Conservation (phyloP, 495 filamentous ascomycete species). For the Xylaria sp. region DNA sequence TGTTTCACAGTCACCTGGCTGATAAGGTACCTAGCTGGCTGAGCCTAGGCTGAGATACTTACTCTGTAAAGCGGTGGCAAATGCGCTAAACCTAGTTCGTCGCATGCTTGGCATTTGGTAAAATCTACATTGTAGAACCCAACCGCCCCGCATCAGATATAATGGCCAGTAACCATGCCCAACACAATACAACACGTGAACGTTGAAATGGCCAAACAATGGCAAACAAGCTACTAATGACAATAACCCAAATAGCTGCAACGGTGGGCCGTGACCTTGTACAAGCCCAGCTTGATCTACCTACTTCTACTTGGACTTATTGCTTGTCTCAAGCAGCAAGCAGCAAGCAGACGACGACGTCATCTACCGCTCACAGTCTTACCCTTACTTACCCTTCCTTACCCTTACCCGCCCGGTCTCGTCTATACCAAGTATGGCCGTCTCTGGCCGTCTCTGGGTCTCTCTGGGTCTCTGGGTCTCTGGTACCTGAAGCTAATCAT, state of each 20-base stretch:
- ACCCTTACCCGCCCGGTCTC: conserved; percentile 1
- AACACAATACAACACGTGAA: conserved; percentile 12
- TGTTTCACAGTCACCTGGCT: too few species aligned
- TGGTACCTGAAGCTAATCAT: conserved; percentile 18
- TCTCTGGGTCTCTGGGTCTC: neutral
- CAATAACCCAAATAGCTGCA: neutral
- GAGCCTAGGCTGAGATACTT: too few species aligned
- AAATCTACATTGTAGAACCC: too few species aligned
- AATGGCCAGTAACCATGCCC: conserved; percentile 9
- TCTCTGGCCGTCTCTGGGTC: neutral
- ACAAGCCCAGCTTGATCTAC: neutral
- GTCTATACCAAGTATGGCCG: neutral
- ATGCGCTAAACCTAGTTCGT: too few species aligned
- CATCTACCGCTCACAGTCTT: conserved; percentile 3
- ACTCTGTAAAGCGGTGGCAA: too few species aligned
- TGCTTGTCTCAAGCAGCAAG: conserved; percentile 3
- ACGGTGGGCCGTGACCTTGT: neutral
- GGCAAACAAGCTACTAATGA: neutral
- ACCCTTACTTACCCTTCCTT: too few species aligned
- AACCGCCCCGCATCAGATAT: neutral
- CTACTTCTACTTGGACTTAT: too few species aligned
- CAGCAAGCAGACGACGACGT: too few species aligned
- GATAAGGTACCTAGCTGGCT: too few species aligned
- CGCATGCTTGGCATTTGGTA: too few species aligned
- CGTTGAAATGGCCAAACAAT: conserved; percentile 9